Evolutionary conservation across 192 early-diverging fungal genomes (phyloP).

Genomic region (Diversispora epigaea): DNA sequence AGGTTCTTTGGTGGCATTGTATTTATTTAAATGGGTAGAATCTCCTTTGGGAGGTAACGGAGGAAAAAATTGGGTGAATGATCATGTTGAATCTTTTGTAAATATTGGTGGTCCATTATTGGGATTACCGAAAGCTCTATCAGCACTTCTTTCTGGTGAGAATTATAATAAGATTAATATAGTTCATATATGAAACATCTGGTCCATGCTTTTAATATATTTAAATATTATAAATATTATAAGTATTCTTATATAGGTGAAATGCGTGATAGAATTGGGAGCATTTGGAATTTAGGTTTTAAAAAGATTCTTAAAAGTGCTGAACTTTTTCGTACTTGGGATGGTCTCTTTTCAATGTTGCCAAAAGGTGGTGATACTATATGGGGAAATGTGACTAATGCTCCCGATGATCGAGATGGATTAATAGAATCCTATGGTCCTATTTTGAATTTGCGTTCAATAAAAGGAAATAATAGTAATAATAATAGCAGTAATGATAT

Average conservation of each 20-base stretch:
- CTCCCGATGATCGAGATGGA: conserved; percentile 67
- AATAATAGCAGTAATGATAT: not conserved
- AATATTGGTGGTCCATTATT: conserved; percentile 86
- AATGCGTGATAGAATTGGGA: conserved; percentile 79
- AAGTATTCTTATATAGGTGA: conserved; percentile 54
- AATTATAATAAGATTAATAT: not conserved
- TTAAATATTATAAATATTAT: conserved; percentile 19
- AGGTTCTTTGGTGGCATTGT: conserved; percentile 67
- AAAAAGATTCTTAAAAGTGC: conserved; percentile 79
- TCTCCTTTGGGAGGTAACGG: conserved; percentile 63
- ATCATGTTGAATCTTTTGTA: conserved; percentile 76
- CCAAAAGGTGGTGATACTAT: conserved; percentile 80
- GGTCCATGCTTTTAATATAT: not conserved
- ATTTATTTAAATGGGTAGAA: conserved; percentile 89
- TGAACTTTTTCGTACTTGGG: conserved; percentile 79
- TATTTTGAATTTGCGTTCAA: conserved; percentile 52
- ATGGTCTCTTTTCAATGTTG: conserved; percentile 72
- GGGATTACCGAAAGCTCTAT: conserved; percentile 81
- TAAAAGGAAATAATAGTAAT: not conserved
- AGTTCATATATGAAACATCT: too few relatives aligned
- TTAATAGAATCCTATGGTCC: conserved; percentile 50
- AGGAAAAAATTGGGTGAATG: conserved; percentile 71
- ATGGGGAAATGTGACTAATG: conserved; percentile 67
- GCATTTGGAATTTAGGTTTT: conserved; percentile 74
- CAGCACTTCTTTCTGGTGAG: conserved; percentile 64